Evolutionary conservation across 306 rosid species (phyloP).

Genomic region (Oemleria cerasiformis): DNA sequence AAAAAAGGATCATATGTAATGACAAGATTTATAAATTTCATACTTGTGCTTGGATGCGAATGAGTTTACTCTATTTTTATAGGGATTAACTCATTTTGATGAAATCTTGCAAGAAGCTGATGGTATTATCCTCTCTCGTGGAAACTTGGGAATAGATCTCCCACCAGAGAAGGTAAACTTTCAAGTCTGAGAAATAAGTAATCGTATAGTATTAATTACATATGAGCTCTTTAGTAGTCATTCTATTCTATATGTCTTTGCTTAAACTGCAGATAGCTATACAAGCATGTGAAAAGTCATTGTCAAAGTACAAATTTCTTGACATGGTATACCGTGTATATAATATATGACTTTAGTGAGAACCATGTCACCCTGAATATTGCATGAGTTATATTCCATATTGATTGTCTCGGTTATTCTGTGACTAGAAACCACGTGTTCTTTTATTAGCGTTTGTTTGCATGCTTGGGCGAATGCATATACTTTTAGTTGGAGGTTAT

Average conservation of each 20-base stretch:
- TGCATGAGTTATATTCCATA: neutral
- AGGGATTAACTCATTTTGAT: constrained; percentile 93
- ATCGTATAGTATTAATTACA: neutral
- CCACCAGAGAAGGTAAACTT: constrained; percentile 91
- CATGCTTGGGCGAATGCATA: neutral
- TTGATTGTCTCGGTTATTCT: neutral
- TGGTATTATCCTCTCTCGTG: constrained; percentile 89
- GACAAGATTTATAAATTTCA: neutral
- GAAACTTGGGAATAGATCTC: constrained; percentile 92
- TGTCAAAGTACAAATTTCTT: neutral
- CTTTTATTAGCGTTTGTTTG: neutral
- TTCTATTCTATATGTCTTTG: neutral
- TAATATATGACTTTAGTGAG: neutral
- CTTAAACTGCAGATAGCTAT: neutral
- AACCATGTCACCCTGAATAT: neutral
- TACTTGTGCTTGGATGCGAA: constrained; percentile 14
- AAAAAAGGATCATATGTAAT: neutral
- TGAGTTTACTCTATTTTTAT: constrained; percentile 19
- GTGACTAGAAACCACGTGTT: neutral
- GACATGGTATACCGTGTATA: neutral
- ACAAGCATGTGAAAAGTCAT: neutral
- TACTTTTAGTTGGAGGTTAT: neutral
- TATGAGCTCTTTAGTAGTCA: neutral
- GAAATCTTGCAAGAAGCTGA: constrained; percentile 95
- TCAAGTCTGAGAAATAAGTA: neutral